Percentiles rank a stretch among this genome's conserved stretches.
These are phyloP conservation scores for Yamadazyma scolyti DNA, from an alignment of 805 yeast species.

Conservation along the genomic window DNA sequence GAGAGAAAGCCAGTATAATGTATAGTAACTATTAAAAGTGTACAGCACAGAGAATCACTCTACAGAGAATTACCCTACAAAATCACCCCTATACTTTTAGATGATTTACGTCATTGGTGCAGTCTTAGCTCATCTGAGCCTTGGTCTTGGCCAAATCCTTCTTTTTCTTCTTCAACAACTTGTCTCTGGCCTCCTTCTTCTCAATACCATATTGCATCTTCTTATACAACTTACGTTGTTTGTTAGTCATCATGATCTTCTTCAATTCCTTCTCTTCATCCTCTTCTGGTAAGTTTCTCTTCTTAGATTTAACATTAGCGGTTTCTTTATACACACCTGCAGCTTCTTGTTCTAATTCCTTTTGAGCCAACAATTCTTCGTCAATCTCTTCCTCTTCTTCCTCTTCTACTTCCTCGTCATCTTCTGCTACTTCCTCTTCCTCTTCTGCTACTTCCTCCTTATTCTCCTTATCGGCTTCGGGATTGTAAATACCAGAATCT, in stretches of 20 bases:
- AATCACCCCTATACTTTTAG: no score
- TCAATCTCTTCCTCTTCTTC: constrained; percentile 46
- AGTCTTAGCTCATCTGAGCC: no score
- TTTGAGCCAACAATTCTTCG: constrained; percentile 72
- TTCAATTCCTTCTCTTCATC: constrained; percentile 86
- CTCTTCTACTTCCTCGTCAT: constrained; percentile 47
- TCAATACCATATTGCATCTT: constrained; percentile 91
- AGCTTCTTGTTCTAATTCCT: constrained; percentile 76
- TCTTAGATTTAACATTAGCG: constrained; percentile 35
- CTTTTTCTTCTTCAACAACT: constrained; percentile 64
- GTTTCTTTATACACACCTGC: constrained; percentile 63
- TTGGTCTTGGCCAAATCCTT: constrained; percentile 67
- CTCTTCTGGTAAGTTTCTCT: constrained; percentile 42
- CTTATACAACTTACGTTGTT: constrained; percentile 89
- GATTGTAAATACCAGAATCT: constrained; percentile 87
- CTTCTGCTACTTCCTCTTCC: constrained; percentile 48
- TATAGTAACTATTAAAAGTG: no score
- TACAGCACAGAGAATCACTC: no score
- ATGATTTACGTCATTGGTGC: no score
- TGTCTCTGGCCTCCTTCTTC: constrained; percentile 74
- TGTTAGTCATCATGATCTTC: constrained; percentile 96
- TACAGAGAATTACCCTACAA: no score
- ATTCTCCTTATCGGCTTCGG: constrained; percentile 58
- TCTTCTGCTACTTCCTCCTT: constrained; percentile 37
- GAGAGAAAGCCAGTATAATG: no score